phyloP scores from a whole-genome alignment of 2,329 filamentous ascomycete genomes.

The Pseudocercospora eumusae region DNA sequence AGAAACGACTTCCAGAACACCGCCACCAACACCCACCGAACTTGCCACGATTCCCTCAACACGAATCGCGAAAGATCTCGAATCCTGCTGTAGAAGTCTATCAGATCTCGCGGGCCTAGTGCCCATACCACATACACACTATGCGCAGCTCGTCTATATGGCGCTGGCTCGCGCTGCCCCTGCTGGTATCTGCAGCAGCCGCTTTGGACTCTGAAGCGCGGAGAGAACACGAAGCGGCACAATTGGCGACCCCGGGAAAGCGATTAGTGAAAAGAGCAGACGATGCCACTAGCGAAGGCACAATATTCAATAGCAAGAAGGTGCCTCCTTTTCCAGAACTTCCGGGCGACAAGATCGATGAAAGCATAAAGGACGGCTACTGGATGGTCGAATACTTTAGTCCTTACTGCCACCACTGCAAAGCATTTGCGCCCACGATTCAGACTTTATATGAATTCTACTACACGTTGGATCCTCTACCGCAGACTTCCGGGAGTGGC shows the following conservation, averaged over 20 bases:
- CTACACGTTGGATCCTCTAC: constrained; percentile 76
- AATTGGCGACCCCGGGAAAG: constrained; percentile 8
- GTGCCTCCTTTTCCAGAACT: constrained; percentile 68
- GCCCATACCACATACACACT: constrained; percentile 26
- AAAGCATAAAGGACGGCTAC: constrained; percentile 64
- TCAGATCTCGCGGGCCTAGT: constrained; percentile 24
- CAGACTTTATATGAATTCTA: constrained; percentile 96
- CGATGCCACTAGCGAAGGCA: constrained; percentile 40
- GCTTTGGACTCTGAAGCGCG: constrained; percentile 19
- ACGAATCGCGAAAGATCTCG: neutral
- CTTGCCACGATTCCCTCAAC: constrained; percentile 11
- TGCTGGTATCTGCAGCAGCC: constrained; percentile 30
- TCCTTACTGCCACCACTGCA: constrained; percentile 68
- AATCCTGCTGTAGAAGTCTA: constrained; percentile 3
- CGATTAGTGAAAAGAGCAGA: constrained; percentile 22
- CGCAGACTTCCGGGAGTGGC: constrained; percentile 50
- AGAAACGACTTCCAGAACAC: constrained; percentile 1
- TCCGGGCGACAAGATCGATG: constrained; percentile 59
- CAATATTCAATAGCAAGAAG: constrained; percentile 65
- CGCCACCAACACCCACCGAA: neutral
- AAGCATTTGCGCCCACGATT: constrained; percentile 76
- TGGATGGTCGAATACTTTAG: constrained; percentile 62
- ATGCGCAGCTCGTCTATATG: constrained; percentile 38
- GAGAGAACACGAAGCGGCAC: constrained; percentile 22
- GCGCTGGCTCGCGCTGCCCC: constrained; percentile 35